phyloP scores from a whole-genome alignment of 176 grass and related monocot genomes.

The Raddia guianensis region DNA sequence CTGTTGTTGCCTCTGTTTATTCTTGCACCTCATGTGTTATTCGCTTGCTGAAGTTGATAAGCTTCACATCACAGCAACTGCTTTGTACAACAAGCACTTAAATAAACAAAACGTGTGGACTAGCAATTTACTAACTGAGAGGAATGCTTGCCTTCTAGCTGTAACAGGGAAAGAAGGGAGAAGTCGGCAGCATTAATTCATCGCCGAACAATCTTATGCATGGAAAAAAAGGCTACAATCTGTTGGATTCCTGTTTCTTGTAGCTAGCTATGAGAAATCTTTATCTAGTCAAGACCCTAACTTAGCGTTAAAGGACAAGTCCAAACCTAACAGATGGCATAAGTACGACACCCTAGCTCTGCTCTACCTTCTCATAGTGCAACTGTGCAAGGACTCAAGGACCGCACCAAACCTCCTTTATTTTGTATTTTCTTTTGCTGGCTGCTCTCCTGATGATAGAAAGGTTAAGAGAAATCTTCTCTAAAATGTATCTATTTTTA shows the following conservation, averaged over 20 bases:
- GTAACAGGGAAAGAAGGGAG: conserved; percentile 5
- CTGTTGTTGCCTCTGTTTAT: conserved; percentile 4
- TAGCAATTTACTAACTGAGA: conserved; percentile 23
- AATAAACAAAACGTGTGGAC: conserved; percentile 7
- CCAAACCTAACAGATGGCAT: not conserved
- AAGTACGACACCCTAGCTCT: not conserved
- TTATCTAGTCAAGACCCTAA: conserved; percentile 23
- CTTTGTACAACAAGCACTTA: not conserved
- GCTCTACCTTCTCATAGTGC: conserved; percentile 27
- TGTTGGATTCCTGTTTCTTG: conserved; percentile 33
- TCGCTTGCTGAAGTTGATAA: conserved; percentile 22
- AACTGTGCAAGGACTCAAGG: not conserved
- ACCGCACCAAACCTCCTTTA: conserved; percentile 1
- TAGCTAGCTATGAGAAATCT: conserved; percentile 17
- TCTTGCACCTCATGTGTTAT: conserved; percentile 10
- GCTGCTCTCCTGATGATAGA: conserved; percentile 2
- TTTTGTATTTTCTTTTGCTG: not conserved
- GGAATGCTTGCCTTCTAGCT: not conserved
- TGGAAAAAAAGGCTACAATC: not conserved
- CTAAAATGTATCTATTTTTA: not conserved
- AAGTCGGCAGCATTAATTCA: conserved; percentile 3
- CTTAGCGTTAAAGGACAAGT: conserved; percentile 32
- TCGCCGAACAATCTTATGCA: conserved; percentile 33
- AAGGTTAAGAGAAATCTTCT: conserved; percentile 28
- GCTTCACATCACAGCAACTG: conserved; percentile 23